phyloP scores from a whole-genome alignment of 371 early-diverging fungal genomes.

The Gilbertella persicaria region DNA sequence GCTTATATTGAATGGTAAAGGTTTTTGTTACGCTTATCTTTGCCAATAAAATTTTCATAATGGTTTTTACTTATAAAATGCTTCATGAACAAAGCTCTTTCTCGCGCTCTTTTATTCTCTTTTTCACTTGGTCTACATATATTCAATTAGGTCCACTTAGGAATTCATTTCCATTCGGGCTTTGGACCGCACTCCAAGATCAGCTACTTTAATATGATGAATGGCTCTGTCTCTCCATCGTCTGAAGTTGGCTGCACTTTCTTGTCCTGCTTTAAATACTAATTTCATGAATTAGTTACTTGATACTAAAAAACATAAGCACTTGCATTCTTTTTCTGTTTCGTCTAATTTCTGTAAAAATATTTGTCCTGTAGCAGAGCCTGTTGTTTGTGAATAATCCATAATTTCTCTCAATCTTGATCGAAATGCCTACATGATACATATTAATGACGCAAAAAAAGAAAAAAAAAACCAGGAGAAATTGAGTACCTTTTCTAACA shows the following conservation, averaged over 20 bases:
- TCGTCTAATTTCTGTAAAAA: constrained; percentile 49
- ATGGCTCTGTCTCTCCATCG: constrained; percentile 35
- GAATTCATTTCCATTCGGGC: background rate
- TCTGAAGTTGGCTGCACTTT: constrained; percentile 29
- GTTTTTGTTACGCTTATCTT: no score
- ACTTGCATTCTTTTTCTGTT: constrained; percentile 51
- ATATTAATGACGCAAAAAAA: background rate
- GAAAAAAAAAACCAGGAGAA: background rate
- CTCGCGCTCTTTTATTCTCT: no score
- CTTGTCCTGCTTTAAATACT: constrained; percentile 47
- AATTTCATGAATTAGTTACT: background rate
- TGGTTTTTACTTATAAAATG: no score
- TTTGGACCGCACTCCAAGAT: constrained; percentile 10
- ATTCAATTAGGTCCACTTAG: no score
- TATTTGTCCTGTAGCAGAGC: constrained; percentile 29
- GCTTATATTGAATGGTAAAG: no score
- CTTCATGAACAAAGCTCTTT: no score
- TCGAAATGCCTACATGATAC: constrained; percentile 36
- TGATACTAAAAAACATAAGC: background rate
- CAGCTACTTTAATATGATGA: constrained; percentile 18
- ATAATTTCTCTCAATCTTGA: constrained; percentile 36
- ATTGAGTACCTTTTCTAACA: constrained; percentile 31
- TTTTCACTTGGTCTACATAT: no score
- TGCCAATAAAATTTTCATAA: no score
- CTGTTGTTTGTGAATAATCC: constrained; percentile 40